Conservation (phyloP, 73 alveolate genomes). For the Blepharisma japonicum region DNA sequence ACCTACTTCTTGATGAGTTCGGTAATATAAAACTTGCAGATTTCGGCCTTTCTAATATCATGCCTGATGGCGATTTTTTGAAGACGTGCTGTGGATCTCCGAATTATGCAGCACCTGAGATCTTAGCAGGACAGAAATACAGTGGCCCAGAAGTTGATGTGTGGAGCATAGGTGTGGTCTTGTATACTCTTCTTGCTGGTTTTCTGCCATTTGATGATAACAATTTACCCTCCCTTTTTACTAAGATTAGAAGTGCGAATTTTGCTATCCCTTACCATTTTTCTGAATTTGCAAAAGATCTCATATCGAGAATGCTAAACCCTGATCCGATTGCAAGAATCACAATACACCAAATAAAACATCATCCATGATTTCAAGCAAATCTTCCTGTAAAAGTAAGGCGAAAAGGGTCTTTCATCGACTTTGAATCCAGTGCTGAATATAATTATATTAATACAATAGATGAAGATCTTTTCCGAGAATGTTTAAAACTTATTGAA, state of each 20-base stretch:
- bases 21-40: slow-evolving; percentile 77
- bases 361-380: slow-evolving; percentile 65
- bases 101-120: slow-evolving; percentile 95
- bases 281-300: slow-evolving; percentile 48
- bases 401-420: background rate
- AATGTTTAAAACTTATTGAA: background rate
- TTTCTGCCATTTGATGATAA: slow-evolving; percentile 86
- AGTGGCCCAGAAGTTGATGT: slow-evolving; percentile 79
- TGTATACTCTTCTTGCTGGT: slow-evolving; percentile 81
- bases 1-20: slow-evolving; percentile 68
- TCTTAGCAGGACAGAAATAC: slow-evolving; percentile 76
- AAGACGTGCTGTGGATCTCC: slow-evolving; percentile 97
- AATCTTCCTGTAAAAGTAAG: slow-evolving; percentile 26
- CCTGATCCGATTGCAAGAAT: slow-evolving; percentile 84
- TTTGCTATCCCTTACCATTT: slow-evolving; percentile 34
- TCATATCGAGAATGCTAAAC: slow-evolving; percentile 78
- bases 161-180: slow-evolving; percentile 88
- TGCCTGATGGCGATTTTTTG: slow-evolving; percentile 69
- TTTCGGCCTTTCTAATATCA: slow-evolving; percentile 76
- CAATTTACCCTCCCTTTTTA: slow-evolving; percentile 61
- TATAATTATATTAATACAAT: background rate
- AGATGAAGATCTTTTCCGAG: background rate
- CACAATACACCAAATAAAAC: slow-evolving; percentile 60
- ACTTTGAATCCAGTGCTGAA: background rate
- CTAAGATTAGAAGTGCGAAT: slow-evolving; percentile 62